Percentiles rank a stretch among this genome's conserved stretches.
These are phyloP conservation scores for Aspergillus flavus DNA, from an alignment of 2,329 filamentous ascomycete species.

Conservation along the genomic window DNA sequence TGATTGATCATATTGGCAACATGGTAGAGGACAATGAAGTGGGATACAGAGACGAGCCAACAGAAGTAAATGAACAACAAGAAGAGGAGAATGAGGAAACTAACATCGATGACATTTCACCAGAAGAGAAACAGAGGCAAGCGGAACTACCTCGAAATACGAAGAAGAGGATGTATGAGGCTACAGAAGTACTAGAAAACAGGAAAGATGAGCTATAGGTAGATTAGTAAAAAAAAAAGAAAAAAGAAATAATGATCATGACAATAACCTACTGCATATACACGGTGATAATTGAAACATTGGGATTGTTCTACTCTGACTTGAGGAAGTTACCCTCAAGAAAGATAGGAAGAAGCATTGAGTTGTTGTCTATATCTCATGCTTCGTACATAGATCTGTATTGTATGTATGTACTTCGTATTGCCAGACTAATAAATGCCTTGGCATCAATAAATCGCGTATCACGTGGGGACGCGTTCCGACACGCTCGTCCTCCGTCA, in stretches of 20 bases:
- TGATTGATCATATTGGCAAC: slow-evolving; percentile 46
- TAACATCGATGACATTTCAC: slow-evolving; percentile 37
- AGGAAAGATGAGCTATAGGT: slow-evolving; percentile 44
- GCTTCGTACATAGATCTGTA: background rate
- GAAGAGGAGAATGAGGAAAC: slow-evolving; percentile 29
- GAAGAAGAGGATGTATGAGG: slow-evolving; percentile 54
- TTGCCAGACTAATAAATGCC: slow-evolving; percentile 1
- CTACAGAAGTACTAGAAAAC: slow-evolving; percentile 32
- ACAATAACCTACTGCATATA: background rate
- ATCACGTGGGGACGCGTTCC: slow-evolving; percentile 40
- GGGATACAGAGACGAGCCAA: background rate
- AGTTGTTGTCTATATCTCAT: background rate
- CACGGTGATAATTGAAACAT: background rate
- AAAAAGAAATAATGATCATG: background rate
- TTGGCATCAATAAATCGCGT: slow-evolving; percentile 29
- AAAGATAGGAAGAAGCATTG: background rate
- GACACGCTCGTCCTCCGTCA: slow-evolving; percentile 16
- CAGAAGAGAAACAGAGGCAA: slow-evolving; percentile 38
- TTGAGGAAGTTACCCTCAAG: background rate
- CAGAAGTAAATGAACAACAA: slow-evolving; percentile 22
- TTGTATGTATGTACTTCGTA: background rate
- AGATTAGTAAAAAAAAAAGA: background rate
- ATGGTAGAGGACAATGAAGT: slow-evolving; percentile 37
- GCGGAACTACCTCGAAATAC: slow-evolving; percentile 47
- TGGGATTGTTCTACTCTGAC: background rate